Evolutionary conservation across 2,329 filamentous ascomycete genomes (phyloP), one percentile per base, ranked within the genome.

Genomic region (Xylariaceae sp.): DNA sequence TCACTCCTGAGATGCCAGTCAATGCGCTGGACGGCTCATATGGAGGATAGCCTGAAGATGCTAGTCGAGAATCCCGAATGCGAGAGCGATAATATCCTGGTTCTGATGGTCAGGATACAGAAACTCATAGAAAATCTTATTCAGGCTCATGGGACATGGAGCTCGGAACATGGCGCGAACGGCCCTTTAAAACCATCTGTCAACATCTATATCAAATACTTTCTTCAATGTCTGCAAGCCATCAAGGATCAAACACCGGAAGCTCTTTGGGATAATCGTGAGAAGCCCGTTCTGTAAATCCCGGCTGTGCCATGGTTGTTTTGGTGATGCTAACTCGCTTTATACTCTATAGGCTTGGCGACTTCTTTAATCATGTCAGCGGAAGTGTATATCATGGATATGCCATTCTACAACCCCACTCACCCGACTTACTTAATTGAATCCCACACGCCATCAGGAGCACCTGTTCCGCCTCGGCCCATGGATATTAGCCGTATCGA

Each of bases 1-100:
- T 56, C 58, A 12, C 64, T 68, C 39, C 40, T 68, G 26, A 59
- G 56, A 45, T 60, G 55, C n/a, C 57, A 65, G 22, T 54, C 59
- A 5, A 64, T 85, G 46, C 72, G 70, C 2, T 87, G 83, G 83
- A 83, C 76, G 0, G 60, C 76, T 1, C 76, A 83, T 48, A 76
- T 86, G 71, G 80, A 84, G 29, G 80, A 84, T 34, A 80, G 76
- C 34, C 68, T 85, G 1, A 66, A 72, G 4, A 58, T 72, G 1
- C 67, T 86, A 0, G 68, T 71, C 4, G 68, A 73, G 15, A 67
- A 72, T 1, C 72, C 71, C 7, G 77, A 83, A 51, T 71, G 71
- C 21, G 68, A 74, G 0, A 72, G 73, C 1, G 83, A 86, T 61
- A 69, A 72, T 26, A 60, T 80, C 1, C 70, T 86, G 2, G 71